Base-by-base conservation (phyloP, 2,329 filamentous ascomycete genomes). In the Coleophoma cylindrospora region DNA sequence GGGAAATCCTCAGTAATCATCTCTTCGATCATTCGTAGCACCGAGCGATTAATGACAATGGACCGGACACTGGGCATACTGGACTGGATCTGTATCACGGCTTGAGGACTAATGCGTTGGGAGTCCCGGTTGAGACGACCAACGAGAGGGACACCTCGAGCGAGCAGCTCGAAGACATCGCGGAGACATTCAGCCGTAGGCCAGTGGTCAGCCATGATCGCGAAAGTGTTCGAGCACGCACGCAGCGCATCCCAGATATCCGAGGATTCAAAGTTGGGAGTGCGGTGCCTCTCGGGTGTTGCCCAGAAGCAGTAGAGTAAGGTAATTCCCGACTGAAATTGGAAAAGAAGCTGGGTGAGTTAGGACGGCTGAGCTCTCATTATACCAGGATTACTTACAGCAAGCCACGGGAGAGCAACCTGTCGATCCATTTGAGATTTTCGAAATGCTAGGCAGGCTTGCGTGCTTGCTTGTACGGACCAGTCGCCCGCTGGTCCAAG, bases 211-310 rank as follows among this genome's bases (percentile, higher is more conserved):
- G 57, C 52, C 33, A 59, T 57, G 19, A 57, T 51, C 27, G 52
- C 57, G 10, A 59, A 46, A 6, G 57, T 53, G 15, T 56, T 59
- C 34, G 53, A 56, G 32, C 57, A 59, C 2, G 59, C 59, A 40
- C 57, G 57, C 34, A 63, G 58, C 45, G 61, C 59, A 43, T 61
- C 37, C n/a, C 37, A 15, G n/a, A 40, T 40, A 4, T 15, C 19
- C n/a, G 37, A 15, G 10, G n/a, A 19, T 10, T 19, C n/a, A 19
- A 15, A 40, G 13, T 15, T 15, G 37, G 37, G 19, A 14, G 37
- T 40, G n/a, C 37, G 37, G 37, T 15, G 2, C 3, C 11, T 15
- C 9, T 15, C n/a, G n/a, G 37, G 37, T 8, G 37, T 40, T 40
- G 37, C 37, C 9, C 19, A 40, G 37, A 40, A 40, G 8, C 37